A percentile compares a stretch with the other conserved stretches of the same genome.
These are phyloP conservation scores for Candida ortonii DNA, from an alignment of 805 yeast genomes.

Conservation along the genomic window DNA sequence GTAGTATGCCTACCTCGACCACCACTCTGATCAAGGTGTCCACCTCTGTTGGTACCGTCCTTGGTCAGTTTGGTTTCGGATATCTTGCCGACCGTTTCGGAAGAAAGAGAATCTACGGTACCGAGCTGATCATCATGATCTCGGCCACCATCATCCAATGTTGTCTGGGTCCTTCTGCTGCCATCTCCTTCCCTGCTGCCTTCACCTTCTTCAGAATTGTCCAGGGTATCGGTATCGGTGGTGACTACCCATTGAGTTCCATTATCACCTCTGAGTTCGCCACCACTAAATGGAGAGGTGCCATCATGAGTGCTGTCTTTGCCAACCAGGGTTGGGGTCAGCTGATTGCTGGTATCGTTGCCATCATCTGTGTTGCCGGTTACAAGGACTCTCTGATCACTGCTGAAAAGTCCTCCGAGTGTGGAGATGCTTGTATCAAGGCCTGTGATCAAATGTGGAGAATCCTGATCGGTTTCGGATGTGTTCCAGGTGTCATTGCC, in stretches of 20 bases:
- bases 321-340: constrained; percentile 98
- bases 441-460: constrained; percentile 97
- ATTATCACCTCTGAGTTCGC: constrained; percentile 90
- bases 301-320: constrained; percentile 93
- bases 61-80: constrained; percentile 88
- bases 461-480: constrained; percentile 82
- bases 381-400: constrained; percentile 59
- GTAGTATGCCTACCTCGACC: constrained; percentile 62
- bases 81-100: constrained; percentile 77
- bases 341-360: constrained; percentile 80
- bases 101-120: constrained; percentile 84
- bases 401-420: constrained; percentile 55
- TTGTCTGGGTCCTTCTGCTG: constrained; percentile 67
- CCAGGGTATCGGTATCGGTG: constrained; percentile 97
- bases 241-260: constrained; percentile 94
- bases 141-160: constrained; percentile 77
- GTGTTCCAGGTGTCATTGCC: constrained; percentile 83
- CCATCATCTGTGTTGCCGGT: constrained; percentile 71
- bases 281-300: constrained; percentile 97
- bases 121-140: constrained; percentile 82
- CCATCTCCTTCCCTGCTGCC: constrained; percentile 69
- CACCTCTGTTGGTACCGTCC: constrained; percentile 90
- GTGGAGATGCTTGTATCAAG: constrained; percentile 63
- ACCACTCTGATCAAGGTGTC: constrained; percentile 78
- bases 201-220: constrained; percentile 76